Evolutionary conservation across 2,329 filamentous ascomycete species (phyloP).

Genomic region (Zasmidium citrigriseum): DNA sequence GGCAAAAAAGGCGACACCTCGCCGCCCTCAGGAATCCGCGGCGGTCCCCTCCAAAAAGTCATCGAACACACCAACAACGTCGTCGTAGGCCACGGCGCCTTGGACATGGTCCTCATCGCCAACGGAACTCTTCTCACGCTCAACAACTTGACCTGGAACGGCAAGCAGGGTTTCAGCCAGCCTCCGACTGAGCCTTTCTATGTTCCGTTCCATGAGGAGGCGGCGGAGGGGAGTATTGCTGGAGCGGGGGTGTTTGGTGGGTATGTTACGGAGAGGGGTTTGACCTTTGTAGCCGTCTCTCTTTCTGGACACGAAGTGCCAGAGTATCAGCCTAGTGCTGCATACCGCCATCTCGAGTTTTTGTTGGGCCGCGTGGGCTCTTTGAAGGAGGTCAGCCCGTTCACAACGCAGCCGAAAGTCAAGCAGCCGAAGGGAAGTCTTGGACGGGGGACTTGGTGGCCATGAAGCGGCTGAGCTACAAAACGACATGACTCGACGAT

Average conservation of each 20-base stretch:
- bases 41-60: constrained; percentile 48
- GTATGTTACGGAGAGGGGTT: constrained; percentile 46
- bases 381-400: constrained; percentile 17
- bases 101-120: constrained; percentile 52
- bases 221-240: constrained; percentile 40
- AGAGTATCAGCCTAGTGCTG: constrained; percentile 45
- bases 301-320: constrained; percentile 47
- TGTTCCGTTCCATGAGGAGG: constrained; percentile 47
- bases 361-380: constrained; percentile 41
- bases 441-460: constrained; percentile 4
- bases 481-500: too few species aligned
- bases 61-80: constrained; percentile 56
- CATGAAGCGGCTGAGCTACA: too few species aligned
- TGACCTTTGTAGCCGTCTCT: constrained; percentile 48
- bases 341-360: constrained; percentile 45
- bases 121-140: constrained; percentile 56
- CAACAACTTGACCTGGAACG: constrained; percentile 59
- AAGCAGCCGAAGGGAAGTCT: constrained; percentile 15
- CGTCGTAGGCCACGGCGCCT: constrained; percentile 51
- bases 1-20: constrained; percentile 37
- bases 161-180: constrained; percentile 47
- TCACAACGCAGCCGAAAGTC: constrained; percentile 17
- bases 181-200: constrained; percentile 45
- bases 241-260: constrained; percentile 44
- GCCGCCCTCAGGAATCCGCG: constrained; percentile 16